Conservation (phyloP, 495 filamentous ascomycete genomes). For the Penicillium atrosanguineum region DNA sequence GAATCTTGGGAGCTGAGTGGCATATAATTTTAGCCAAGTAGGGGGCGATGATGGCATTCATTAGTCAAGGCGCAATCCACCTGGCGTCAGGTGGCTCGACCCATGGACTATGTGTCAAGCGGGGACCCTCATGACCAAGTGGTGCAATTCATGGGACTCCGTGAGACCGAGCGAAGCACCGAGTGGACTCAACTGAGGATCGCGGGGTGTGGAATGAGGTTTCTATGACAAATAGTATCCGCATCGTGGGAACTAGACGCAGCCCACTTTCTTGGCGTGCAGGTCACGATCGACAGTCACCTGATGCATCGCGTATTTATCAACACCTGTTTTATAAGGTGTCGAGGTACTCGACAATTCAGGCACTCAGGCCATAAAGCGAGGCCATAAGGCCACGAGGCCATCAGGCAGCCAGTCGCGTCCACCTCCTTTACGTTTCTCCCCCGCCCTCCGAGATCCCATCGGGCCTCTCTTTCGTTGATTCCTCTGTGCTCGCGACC, state of each 20-base stretch:
- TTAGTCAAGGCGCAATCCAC: constrained; percentile 21
- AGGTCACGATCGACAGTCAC: neutral
- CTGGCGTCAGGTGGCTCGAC: constrained; percentile 6
- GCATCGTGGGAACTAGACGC: constrained; percentile 4
- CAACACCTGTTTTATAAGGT: too few species aligned
- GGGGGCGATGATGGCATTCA: constrained; percentile 20
- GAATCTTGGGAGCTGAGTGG: constrained; percentile 16
- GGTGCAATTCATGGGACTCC: constrained; percentile 11
- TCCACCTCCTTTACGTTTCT: constrained; percentile 9
- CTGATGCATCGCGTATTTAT: neutral
- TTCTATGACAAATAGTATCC: constrained; percentile 22
- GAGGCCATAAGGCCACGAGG: neutral
- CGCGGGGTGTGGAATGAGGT: constrained; percentile 5
- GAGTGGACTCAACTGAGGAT: constrained; percentile 4
- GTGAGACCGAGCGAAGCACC: constrained; percentile 14
- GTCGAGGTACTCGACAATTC: neutral
- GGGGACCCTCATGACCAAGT: constrained; percentile 12
- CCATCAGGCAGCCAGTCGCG: constrained; percentile 10
- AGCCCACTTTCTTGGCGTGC: neutral
- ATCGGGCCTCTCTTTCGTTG: constrained; percentile 1
- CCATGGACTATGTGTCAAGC: constrained; percentile 19
- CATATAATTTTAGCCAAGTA: constrained; percentile 18
- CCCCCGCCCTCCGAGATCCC: constrained; percentile 5
- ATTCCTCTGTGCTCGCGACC: neutral
- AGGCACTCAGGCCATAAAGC: neutral